Evolutionary conservation across 805 yeast genomes (phyloP), one percentile per base, ranked within the genome.

Genomic region (Myxozyma sirexii): DNA sequence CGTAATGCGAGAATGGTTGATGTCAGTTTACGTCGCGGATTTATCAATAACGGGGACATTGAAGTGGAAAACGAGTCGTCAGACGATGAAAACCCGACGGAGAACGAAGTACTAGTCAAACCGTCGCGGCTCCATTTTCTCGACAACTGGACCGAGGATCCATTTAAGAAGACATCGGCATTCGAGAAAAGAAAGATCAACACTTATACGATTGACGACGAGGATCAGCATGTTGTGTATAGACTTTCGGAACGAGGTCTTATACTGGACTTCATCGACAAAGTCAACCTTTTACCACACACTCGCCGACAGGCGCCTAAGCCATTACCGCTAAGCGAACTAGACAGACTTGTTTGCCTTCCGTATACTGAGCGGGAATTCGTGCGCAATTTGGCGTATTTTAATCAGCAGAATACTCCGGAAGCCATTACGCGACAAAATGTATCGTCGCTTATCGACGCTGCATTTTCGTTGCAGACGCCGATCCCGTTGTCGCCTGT

Each of bases 191-290:
- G 43, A 12, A 48, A 48, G 26, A 48, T 48, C 38, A 27, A 35
- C 7, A 48, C 38, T 5, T 31, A 31, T 15, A 21, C 48, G 4
- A 59, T 70, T 31, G 50, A 70, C 62, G 54, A 59, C 45, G 74
- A 68, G 44, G 64, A 62, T 24, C 61, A 71, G 69, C 79, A 82
- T 37, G 78, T 82, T 37, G 78, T 88, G 0, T 86, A 84, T 72
- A 75, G 86, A 57, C 71, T 90, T 3, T 88, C 90, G 1, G 94
- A 87, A 63, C 79, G 79, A 44, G 85, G 87, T 67, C 79, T 90
- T 4, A 72, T 87, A 43, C 73, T 88, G 33, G 93, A 89, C 71
- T 90, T 90, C 68, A 71, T 86, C 35, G 80, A 80, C 21, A 82
- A 80, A 29, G 81, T 83, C 3, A 79, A 79, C 35, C 46, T 62